These are phyloP conservation scores for Aspergillus ibericus DNA, from an alignment of 2,329 filamentous ascomycete genomes.

Conservation along the genomic window DNA sequence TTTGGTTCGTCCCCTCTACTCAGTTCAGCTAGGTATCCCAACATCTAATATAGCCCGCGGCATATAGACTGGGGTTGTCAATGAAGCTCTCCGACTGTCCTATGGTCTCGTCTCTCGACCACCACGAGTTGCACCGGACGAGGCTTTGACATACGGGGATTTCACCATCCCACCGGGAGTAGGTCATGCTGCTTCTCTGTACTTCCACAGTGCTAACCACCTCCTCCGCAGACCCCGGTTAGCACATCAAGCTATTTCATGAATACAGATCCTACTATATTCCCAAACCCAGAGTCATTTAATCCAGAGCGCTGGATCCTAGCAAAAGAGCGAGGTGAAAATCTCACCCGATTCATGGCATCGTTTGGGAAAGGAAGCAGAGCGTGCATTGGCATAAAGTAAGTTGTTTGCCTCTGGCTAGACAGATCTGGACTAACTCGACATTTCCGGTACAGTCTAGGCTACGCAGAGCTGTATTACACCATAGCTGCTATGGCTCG, in stretches of 20 bases:
- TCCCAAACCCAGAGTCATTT: background rate
- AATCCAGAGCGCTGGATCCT: background rate
- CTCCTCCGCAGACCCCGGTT: background rate
- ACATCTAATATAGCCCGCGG: background rate
- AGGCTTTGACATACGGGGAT: conserved; percentile 30
- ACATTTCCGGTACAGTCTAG: no score
- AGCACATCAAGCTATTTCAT: background rate
- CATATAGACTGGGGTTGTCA: conserved; percentile 9
- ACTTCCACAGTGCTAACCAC: no score
- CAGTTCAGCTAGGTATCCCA: background rate
- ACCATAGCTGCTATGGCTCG: no score
- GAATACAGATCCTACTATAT: background rate
- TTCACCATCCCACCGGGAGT: conserved; percentile 23
- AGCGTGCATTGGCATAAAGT: background rate
- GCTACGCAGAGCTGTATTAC: no score
- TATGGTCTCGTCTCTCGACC: conserved; percentile 32
- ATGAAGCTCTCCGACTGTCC: conserved; percentile 41
- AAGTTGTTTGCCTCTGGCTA: background rate
- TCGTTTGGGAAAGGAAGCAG: background rate
- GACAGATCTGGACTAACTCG: no score
- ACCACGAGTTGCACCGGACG: conserved; percentile 25
- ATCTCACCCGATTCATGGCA: background rate
- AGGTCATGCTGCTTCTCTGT: background rate
- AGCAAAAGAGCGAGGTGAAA: background rate
- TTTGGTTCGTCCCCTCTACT: conserved; percentile 22